Evolutionary conservation across 2,329 filamentous ascomycete species (phyloP), one percentile per base, ranked within the genome.

Genomic region (Podosphaera fusca): DNA sequence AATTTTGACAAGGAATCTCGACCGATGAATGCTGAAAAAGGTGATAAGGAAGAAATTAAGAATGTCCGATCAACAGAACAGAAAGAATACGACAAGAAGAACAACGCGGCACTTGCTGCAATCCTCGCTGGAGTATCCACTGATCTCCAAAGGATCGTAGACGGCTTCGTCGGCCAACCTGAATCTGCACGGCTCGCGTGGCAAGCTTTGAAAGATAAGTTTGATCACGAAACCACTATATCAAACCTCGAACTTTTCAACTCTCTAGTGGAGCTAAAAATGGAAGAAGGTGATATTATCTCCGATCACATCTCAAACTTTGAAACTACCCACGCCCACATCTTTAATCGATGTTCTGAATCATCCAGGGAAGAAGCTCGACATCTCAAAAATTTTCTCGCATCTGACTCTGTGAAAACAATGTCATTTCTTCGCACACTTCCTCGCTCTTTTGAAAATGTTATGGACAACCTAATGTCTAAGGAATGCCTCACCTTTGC

Each of bases 341-440:
- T 21, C 21, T 21, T 21, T 21, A 21, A 21, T 21, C 21, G 21
- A 21, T 21, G 21, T 21, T 21, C 21, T 21, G 21, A 21, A 21
- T 21, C 21, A 21, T 21, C 21, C 21, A 21, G 21, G 21, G 21
- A 21, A 21, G 21, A 21, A 21, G 21, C 21, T 21, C 21, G 21
- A 21, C 21, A 21, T 21, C 21, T 21, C 21, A 21, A 21, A 21
- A 21, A 1, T 21, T 21, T 21, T 21, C 21, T 21, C 21, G 50
- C 50, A 7, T 53, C 9, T 35, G 50, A 53, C 14, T 53, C 50
- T 2, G 50, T 53, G 5, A 53, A 53, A 53, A 53, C 50, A 12
- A 53, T 53, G 50, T 35, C 50, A n/a, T 53, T 53, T 53, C 50
- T 53, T 5, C 50, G 50, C n/a, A 53, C 50, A 21, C 14, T 53